Conservation (phyloP, 345 rosid genomes). For the Euphorbia pulcherrima region DNA sequence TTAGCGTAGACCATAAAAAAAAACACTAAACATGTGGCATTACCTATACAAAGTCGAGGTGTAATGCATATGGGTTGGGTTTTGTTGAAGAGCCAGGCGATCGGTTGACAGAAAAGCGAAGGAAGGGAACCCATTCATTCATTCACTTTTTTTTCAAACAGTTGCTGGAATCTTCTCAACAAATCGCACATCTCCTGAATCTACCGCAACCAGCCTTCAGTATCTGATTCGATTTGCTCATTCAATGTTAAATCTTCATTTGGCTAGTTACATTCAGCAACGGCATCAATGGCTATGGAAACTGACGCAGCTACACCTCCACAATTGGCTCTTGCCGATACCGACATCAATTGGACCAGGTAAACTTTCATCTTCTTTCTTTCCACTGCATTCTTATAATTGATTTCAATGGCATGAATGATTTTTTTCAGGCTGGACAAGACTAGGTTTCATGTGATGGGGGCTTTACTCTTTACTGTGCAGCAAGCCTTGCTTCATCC, state of each 20-base stretch:
- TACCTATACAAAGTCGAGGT: too few species aligned
- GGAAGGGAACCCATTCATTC: background rate
- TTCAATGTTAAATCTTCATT: too few species aligned
- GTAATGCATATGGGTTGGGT: too few species aligned
- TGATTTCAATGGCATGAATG: background rate
- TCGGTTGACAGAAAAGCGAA: background rate
- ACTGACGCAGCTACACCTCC: constrained; percentile 33
- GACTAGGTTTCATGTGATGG: constrained; percentile 52
- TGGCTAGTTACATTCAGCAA: background rate
- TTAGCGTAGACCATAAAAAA: too few species aligned
- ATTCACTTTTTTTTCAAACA: background rate
- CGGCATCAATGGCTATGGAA: constrained; percentile 30
- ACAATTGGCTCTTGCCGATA: constrained; percentile 45
- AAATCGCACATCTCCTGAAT: background rate
- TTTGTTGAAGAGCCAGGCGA: background rate
- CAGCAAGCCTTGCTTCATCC: constrained; percentile 58
- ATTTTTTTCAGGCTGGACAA: constrained; percentile 44
- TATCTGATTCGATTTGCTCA: background rate
- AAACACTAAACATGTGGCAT: too few species aligned
- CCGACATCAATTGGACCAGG: constrained; percentile 64
- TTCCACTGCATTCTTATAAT: background rate
- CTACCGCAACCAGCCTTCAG: background rate
- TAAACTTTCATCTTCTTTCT: background rate
- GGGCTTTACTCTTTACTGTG: constrained; percentile 55
- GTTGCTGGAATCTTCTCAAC: constrained; percentile 24